These are phyloP conservation scores for Polyporus tsugae DNA, from an alignment of 1,284 basidiomycete species.

Conservation along the genomic window DNA sequence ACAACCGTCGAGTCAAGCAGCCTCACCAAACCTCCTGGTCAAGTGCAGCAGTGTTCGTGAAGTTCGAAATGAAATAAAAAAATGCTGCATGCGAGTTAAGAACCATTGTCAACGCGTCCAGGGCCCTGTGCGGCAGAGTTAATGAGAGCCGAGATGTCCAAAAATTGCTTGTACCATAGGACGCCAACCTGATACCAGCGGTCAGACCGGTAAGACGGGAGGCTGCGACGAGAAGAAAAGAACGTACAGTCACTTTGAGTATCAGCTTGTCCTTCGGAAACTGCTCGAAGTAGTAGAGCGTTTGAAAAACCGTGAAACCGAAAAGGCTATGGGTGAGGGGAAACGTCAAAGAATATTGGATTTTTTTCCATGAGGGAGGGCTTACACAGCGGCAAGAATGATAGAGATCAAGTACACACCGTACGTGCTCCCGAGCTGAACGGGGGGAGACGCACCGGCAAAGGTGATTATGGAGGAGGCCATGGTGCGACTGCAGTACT, in stretches of 20 bases:
- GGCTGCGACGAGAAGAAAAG: background rate
- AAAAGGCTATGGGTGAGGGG: constrained; percentile 16
- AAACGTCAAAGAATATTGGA: background rate
- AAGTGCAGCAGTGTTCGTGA: constrained; percentile 25
- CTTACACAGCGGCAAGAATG: constrained; percentile 27
- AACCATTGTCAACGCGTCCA: constrained; percentile 18
- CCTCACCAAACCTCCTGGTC: constrained; percentile 25
- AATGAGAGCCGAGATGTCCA: background rate
- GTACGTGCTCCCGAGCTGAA: constrained; percentile 28
- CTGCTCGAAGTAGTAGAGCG: constrained; percentile 26
- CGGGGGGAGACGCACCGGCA: constrained; percentile 3
- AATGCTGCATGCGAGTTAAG: constrained; percentile 25
- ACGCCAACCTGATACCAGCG: constrained; percentile 17
- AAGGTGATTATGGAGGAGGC: background rate
- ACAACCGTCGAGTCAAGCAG: background rate
- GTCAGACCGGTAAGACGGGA: background rate
- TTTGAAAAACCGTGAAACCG: constrained; percentile 25
- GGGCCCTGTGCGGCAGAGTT: constrained; percentile 5
- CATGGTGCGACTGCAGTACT: constrained; percentile 19
- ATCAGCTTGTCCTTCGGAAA: constrained; percentile 25
- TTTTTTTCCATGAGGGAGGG: background rate
- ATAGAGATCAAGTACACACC: constrained; percentile 31
- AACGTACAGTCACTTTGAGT: constrained; percentile 22
- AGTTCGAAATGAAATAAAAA: constrained; percentile 29
- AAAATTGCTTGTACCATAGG: constrained; percentile 12